phyloP scores from a whole-genome alignment of 2,329 filamentous ascomycete species.

The Emydomyces testavorans region DNA sequence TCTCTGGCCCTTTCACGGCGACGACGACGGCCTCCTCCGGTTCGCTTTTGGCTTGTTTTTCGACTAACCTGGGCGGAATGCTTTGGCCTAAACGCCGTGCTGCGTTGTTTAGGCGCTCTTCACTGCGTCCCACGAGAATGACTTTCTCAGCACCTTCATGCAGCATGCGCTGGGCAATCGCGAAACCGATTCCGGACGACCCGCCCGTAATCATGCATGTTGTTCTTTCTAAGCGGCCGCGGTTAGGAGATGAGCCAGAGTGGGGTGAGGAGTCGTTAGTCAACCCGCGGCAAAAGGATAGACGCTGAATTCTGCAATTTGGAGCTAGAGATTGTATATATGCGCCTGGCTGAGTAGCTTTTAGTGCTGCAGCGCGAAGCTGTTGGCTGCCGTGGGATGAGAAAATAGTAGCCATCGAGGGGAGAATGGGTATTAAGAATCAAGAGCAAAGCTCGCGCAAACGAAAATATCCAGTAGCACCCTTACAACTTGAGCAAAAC shows the following conservation, averaged over 20 bases:
- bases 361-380: background rate
- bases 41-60: background rate
- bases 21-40: background rate
- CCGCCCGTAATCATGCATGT: slow-evolving; percentile 54
- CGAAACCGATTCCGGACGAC: slow-evolving; percentile 57
- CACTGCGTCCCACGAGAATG: slow-evolving; percentile 50
- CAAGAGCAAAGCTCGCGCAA: background rate
- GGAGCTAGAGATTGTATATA: background rate
- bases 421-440: background rate
- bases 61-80: background rate
- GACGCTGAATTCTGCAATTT: background rate
- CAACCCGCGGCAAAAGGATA: background rate
- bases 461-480: no score
- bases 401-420: background rate
- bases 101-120: slow-evolving; percentile 35
- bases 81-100: slow-evolving; percentile 20
- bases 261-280: background rate
- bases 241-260: background rate
- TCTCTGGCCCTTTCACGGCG: background rate
- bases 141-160: slow-evolving; percentile 46
- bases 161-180: slow-evolving; percentile 57
- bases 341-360: background rate
- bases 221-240: slow-evolving; percentile 23
- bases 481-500: no score
- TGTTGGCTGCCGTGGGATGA: background rate